Conservation (phyloP, 2,329 filamentous ascomycete genomes). For the Atkinsonella hypoxylon region DNA sequence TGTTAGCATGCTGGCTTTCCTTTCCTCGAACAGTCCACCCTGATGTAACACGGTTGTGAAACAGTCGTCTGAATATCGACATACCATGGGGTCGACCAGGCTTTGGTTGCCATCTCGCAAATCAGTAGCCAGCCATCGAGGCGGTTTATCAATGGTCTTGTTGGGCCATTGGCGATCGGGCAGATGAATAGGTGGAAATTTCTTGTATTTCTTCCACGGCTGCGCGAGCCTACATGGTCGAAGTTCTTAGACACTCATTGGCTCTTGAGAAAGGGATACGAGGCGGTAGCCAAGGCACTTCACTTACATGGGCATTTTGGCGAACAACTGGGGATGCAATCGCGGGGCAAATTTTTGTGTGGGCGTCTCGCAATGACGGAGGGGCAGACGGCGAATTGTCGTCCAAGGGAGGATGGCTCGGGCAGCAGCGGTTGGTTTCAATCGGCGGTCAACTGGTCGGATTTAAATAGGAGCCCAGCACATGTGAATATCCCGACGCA, state of each 20-base stretch:
- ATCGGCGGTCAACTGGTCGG: background rate
- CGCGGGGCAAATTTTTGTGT: slow-evolving; percentile 2
- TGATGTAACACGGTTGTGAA: too few relatives aligned
- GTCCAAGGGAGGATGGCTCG: background rate
- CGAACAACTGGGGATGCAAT: background rate
- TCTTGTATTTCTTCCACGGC: slow-evolving; percentile 65
- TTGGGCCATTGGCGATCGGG: slow-evolving; percentile 72
- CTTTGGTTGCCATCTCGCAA: slow-evolving; percentile 85
- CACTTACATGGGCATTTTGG: slow-evolving; percentile 10
- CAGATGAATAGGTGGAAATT: slow-evolving; percentile 47
- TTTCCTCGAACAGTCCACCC: too few relatives aligned
- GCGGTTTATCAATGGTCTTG: slow-evolving; percentile 71
- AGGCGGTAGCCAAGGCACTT: background rate
- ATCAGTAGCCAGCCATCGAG: slow-evolving; percentile 82
- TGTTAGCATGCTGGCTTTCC: too few relatives aligned
- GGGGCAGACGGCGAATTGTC: background rate
- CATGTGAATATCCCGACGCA: background rate
- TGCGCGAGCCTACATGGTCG: slow-evolving; percentile 51
- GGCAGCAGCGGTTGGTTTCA: background rate
- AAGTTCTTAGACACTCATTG: too few relatives aligned
- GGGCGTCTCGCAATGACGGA: slow-evolving; percentile 1
- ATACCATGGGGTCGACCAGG: slow-evolving; percentile 82
- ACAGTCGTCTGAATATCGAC: slow-evolving; percentile 12
- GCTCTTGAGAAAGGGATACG: too few relatives aligned
- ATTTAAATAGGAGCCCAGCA: background rate